Percentiles rank a stretch among this genome's conserved stretches.
These are phyloP conservation scores for Candida tallmaniae DNA, from an alignment of 805 yeast species.

Conservation along the genomic window DNA sequence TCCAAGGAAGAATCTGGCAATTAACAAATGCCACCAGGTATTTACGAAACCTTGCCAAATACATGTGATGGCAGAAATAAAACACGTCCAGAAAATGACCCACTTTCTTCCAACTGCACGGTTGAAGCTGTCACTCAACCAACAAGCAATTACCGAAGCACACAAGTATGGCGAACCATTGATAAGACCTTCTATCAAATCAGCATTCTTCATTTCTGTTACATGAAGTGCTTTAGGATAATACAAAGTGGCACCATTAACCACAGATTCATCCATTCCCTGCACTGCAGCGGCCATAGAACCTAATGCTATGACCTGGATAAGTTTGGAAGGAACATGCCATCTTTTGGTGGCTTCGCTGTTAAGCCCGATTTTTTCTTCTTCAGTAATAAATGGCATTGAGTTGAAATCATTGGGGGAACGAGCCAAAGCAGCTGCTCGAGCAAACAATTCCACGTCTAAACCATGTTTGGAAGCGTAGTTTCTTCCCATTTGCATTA, in stretches of 20 bases:
- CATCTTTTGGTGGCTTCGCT: constrained; percentile 40
- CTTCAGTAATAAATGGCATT: constrained; percentile 45
- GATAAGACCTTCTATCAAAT: constrained; percentile 57
- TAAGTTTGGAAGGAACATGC: constrained; percentile 46
- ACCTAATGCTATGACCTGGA: constrained; percentile 52
- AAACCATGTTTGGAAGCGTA: constrained; percentile 55
- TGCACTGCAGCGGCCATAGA: constrained; percentile 70
- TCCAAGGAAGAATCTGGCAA: constrained; percentile 57
- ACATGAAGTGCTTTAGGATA: constrained; percentile 56
- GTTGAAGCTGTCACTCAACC: constrained; percentile 55
- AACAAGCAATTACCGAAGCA: constrained; percentile 54
- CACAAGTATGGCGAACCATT: constrained; percentile 65
- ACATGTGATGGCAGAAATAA: constrained; percentile 55
- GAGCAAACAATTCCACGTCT: constrained; percentile 55
- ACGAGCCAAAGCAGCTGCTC: constrained; percentile 58
- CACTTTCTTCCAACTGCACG: constrained; percentile 53
- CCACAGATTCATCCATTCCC: constrained; percentile 72
- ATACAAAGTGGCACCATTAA: constrained; percentile 61
- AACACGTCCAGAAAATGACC: constrained; percentile 56
- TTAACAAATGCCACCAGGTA: constrained; percentile 56
- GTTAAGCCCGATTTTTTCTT: constrained; percentile 47
- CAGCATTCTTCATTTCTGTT: constrained; percentile 34
- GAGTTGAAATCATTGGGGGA: constrained; percentile 53
- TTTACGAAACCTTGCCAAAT: constrained; percentile 67
- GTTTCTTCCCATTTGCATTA: constrained; percentile 64